A percentile compares a stretch with the other conserved stretches of the same genome.
These are phyloP conservation scores for Fonsecaea pugnacius DNA, from an alignment of 2,329 filamentous ascomycete genomes.

Conservation along the genomic window DNA sequence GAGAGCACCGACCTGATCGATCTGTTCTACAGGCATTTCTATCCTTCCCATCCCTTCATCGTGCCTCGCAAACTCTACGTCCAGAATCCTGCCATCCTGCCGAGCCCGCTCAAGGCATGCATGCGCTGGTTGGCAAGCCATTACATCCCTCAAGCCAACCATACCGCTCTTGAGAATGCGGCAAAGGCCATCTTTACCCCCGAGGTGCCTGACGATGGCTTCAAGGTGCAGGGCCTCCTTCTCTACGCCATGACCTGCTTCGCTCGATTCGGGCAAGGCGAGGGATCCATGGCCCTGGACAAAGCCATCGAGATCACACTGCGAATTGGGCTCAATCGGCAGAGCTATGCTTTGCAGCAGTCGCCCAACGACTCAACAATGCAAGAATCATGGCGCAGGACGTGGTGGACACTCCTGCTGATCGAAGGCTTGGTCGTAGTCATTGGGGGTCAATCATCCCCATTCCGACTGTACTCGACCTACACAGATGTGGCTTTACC, in stretches of 20 bases:
- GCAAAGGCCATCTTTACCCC: slow-evolving; percentile 39
- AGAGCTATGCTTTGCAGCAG: slow-evolving; percentile 56
- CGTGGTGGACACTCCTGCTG: slow-evolving; percentile 88
- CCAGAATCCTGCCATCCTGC: slow-evolving; percentile 46
- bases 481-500: slow-evolving; percentile 76
- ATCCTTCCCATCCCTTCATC: slow-evolving; percentile 61
- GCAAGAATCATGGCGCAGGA: slow-evolving; percentile 83
- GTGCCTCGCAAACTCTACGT: slow-evolving; percentile 51
- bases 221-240: slow-evolving; percentile 46
- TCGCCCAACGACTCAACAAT: slow-evolving; percentile 65
- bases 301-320: slow-evolving; percentile 73
- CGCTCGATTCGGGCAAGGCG: slow-evolving; percentile 43
- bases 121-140: slow-evolving; percentile 62
- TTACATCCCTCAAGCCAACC: slow-evolving; percentile 51
- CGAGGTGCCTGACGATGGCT: slow-evolving; percentile 38
- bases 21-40: slow-evolving; percentile 62
- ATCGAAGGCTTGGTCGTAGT: slow-evolving; percentile 83
- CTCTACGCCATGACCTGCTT: slow-evolving; percentile 45
- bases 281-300: slow-evolving; percentile 53
- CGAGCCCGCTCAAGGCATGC: slow-evolving; percentile 57
- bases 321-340: slow-evolving; percentile 74
- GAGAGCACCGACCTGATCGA: slow-evolving; percentile 50
- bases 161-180: slow-evolving; percentile 36
- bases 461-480: slow-evolving; percentile 63
- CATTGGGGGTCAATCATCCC: slow-evolving; percentile 50